Conservation (phyloP, 129 eudicot species). For the Lactuca saligna region DNA sequence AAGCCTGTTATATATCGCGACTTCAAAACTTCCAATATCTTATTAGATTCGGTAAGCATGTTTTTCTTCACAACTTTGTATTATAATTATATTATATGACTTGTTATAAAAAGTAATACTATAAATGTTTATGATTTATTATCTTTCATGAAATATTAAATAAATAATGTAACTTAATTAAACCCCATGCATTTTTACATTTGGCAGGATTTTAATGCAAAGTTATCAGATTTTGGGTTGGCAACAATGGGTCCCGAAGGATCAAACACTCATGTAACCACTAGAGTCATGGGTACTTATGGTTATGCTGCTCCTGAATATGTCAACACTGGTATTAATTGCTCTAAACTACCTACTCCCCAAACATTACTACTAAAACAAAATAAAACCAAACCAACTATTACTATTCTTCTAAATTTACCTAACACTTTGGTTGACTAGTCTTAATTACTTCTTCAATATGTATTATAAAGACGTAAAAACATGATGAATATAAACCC, state of each 20-base stretch:
- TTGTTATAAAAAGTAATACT: neutral
- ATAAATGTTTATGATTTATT: neutral
- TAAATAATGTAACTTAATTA: neutral
- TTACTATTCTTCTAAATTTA: neutral
- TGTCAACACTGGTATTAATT: conserved; percentile 62
- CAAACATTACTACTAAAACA: too few relatives aligned
- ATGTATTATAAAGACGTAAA: too few relatives aligned
- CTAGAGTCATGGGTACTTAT: conserved; percentile 89
- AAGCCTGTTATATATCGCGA: conserved; percentile 93
- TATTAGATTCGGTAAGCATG: conserved; percentile 79
- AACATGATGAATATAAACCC: too few relatives aligned
- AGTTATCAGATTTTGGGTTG: conserved; percentile 77
- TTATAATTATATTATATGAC: neutral
- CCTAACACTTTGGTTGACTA: neutral
- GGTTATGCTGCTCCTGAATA: conserved; percentile 98
- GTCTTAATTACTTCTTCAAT: neutral
- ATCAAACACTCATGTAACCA: conserved; percentile 82
- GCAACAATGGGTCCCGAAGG: conserved; percentile 96
- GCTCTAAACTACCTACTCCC: neutral
- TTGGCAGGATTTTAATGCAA: conserved; percentile 75
- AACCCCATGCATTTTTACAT: neutral
- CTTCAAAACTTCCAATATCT: conserved; percentile 88
- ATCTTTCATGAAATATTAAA: neutral
- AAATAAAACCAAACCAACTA: too few relatives aligned
- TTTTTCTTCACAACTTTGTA: neutral